These are phyloP conservation scores for Davidsoniella virescens DNA, from an alignment of 2,329 filamentous ascomycete genomes.

Conservation along the genomic window DNA sequence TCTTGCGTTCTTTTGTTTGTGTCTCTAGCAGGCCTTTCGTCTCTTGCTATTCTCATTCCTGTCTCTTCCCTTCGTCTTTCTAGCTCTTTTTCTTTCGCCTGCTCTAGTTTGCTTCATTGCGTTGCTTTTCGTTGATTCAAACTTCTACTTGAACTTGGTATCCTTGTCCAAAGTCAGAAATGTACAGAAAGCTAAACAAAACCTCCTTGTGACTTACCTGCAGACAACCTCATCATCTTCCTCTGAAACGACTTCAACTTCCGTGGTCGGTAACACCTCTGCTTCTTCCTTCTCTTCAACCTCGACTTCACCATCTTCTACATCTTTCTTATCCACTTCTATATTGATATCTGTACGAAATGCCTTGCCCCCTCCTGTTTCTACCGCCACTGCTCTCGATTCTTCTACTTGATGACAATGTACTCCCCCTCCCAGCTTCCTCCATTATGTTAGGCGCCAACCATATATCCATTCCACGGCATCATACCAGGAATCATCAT, in stretches of 20 bases:
- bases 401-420: too few species aligned
- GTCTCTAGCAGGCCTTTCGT: not conserved
- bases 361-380: too few species aligned
- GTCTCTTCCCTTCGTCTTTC: not conserved
- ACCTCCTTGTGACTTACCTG: not conserved
- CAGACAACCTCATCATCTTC: not conserved
- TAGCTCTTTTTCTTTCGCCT: not conserved
- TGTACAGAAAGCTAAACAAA: constrained; percentile 11
- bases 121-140: constrained; percentile 4
- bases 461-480: too few species aligned
- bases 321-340: too few species aligned
- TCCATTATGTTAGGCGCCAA: too few species aligned
- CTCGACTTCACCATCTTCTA: not conserved
- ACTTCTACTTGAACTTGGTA: not conserved
- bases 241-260: not conserved
- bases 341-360: too few species aligned
- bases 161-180: constrained; percentile 2
- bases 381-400: too few species aligned
- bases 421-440: too few species aligned
- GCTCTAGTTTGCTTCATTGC: constrained; percentile 4
- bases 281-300: not conserved
- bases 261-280: constrained; percentile 6
- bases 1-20: constrained; percentile 4
- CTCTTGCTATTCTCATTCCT: not conserved
- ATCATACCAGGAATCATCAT: too few species aligned